phyloP scores from a whole-genome alignment of 768 basidiomycete species.

The Lactarius hatsudake region DNA sequence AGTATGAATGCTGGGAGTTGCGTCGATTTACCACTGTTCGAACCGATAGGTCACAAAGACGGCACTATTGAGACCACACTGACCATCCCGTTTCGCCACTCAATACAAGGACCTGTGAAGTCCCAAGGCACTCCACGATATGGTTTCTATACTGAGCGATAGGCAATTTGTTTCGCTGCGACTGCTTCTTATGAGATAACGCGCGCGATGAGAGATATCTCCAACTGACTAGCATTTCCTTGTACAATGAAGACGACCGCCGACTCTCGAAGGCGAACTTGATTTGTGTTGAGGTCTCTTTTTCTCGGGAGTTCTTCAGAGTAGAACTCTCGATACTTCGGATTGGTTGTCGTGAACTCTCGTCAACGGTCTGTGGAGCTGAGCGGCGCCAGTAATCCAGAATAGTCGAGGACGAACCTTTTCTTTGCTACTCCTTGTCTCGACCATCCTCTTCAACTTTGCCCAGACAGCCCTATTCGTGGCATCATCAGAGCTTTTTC shows the following conservation, averaged over 20 bases:
- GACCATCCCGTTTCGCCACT: conserved; percentile 81
- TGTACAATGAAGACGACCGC: conserved; percentile 63
- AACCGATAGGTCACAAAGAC: conserved; percentile 1
- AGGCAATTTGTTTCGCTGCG: conserved; percentile 73
- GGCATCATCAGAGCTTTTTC: conserved; percentile 58
- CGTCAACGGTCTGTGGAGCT: conserved; percentile 19
- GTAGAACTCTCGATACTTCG: not conserved
- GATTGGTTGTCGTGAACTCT: not conserved
- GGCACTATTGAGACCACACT: conserved; percentile 25
- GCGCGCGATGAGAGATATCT: not conserved
- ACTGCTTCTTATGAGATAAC: conserved; percentile 39
- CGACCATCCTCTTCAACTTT: conserved; percentile 60
- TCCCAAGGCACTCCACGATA: conserved; percentile 67
- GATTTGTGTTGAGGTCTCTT: conserved; percentile 47
- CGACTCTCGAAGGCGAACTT: conserved; percentile 59
- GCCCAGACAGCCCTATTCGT: conserved; percentile 72
- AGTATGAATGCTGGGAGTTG: conserved; percentile 93
- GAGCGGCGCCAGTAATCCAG: not conserved
- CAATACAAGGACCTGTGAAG: conserved; percentile 81
- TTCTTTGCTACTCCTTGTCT: conserved; percentile 49
- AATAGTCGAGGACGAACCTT: conserved; percentile 40
- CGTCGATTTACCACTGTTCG: conserved; percentile 86
- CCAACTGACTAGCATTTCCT: conserved; percentile 79
- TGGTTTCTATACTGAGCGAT: conserved; percentile 79
- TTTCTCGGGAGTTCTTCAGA: conserved; percentile 12